Conservation (phyloP, 2,329 filamentous ascomycete genomes). For the Colletotrichum acutatum region DNA sequence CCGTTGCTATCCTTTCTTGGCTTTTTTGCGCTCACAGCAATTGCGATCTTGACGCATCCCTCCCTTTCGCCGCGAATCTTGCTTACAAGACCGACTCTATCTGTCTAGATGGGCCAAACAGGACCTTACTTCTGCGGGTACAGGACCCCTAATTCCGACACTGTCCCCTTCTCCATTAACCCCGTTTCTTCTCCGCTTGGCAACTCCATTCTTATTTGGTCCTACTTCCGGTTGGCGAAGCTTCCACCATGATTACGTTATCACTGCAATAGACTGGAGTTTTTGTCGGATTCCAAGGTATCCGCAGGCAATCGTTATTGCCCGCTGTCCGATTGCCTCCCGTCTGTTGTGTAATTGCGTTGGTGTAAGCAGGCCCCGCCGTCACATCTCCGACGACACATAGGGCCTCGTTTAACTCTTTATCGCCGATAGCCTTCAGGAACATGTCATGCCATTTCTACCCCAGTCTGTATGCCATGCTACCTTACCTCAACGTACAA, state of each 20-base stretch:
- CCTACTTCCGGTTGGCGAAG: conserved; percentile 7
- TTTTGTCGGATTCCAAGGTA: no score
- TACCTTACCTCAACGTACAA: neutral
- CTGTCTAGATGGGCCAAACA: neutral
- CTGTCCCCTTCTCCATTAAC: neutral
- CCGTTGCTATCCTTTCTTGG: neutral
- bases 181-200: conserved; percentile 16
- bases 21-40: neutral
- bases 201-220: neutral
- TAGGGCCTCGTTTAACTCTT: conserved; percentile 20
- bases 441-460: conserved; percentile 2
- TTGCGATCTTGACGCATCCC: neutral
- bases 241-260: neutral
- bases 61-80: conserved; percentile 16
- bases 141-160: conserved; percentile 23
- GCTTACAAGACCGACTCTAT: conserved; percentile 14
- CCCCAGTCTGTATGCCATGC: conserved; percentile 3
- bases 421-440: conserved; percentile 6
- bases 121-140: neutral
- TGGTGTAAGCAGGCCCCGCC: neutral
- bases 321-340: neutral
- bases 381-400: neutral
- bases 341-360: no score
- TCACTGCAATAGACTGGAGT: neutral
- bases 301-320: neutral